Base-by-base conservation (phyloP, 2,329 filamentous ascomycete species). In the Erysiphe neolycopersici region DNA sequence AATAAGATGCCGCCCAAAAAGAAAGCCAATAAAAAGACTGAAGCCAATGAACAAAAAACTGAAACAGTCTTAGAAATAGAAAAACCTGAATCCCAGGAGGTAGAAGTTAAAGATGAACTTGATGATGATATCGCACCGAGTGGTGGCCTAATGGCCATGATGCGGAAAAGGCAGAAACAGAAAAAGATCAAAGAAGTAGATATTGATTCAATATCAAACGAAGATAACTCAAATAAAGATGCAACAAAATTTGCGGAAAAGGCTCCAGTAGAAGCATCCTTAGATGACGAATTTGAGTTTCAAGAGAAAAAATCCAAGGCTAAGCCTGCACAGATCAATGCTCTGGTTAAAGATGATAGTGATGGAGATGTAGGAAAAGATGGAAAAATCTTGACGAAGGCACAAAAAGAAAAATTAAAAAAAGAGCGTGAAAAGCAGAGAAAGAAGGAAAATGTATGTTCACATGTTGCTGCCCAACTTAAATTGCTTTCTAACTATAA, bases 391-490 rank as follows among this genome's bases (percentile, higher is more conserved):
- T 75, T 95, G 64, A 92, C 83, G 35, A 98, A 95, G 71, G 89
- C 91, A 46, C 85, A 98, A 65, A 98, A 98, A 66, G 89, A 98
- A 61, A 92, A 83, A 62, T 69, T 87, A 56, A 95, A 87, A 70
- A 98, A 94, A 65, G 89, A 98, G 65, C 76, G 83, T 48, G 89
- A 98, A 66, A 98, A 98, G 73, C 81, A 89, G 64, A 71, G 85
- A 52, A 98, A 98, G 66, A 98, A 85, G 73, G 89, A 98, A 62
- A 79, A 95, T 72, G 83, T 89, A 60, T 46, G 65, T 57, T 35
- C 42, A 38, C 10, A 10, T 33, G 14, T 9, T 11, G 17, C 13
- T 42, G 14, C 22, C 13, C 3, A 9, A 2, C 22, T 10, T n/a
- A 9, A 39, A 16, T 13, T 35, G n/a, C 5, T 6, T 44, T 29